Conservation (phyloP, 768 basidiomycete genomes). For the Panaeolus cyanescens region DNA sequence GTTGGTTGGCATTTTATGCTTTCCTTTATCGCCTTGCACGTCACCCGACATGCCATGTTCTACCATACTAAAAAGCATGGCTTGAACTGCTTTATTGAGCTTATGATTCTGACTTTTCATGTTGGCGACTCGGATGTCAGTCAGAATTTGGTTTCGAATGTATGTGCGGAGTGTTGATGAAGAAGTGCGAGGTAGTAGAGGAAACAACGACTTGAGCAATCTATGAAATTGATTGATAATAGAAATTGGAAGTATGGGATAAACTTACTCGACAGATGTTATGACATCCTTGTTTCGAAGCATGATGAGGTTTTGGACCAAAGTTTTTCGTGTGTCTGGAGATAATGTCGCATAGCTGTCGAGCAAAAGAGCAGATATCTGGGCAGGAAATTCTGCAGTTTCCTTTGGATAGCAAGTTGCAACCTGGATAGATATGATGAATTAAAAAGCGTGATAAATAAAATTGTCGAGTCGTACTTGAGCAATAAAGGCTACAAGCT, state of each 20-base stretch:
- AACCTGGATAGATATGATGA: conserved; percentile 46
- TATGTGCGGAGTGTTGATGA: conserved; percentile 81
- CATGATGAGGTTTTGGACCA: conserved; percentile 92
- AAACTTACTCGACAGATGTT: conserved; percentile 83
- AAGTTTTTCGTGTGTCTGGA: conserved; percentile 79
- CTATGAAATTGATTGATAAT: conserved; percentile 40
- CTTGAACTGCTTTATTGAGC: conserved; percentile 93
- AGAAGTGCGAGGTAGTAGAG: conserved; percentile 91
- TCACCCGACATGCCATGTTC: conserved; percentile 88
- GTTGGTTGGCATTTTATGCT: conserved; percentile 44
- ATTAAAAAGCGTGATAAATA: not conserved
- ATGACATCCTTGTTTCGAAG: conserved; percentile 92
- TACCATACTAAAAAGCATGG: conserved; percentile 95
- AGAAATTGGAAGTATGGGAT: not conserved
- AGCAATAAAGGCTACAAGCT: conserved; percentile 89
- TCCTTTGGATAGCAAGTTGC: conserved; percentile 92
- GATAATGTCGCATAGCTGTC: conserved; percentile 75
- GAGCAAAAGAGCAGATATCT: conserved; percentile 76
- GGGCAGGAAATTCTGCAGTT: conserved; percentile 82
- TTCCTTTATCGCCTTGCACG: conserved; percentile 84
- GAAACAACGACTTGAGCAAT: conserved; percentile 88
- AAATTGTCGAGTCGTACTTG: conserved; percentile 50
- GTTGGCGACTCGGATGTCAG: conserved; percentile 92
- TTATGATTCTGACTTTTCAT: conserved; percentile 89
- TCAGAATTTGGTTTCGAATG: conserved; percentile 91